phyloP scores from a whole-genome alignment of 768 basidiomycete species.

The Russula dissimulans region DNA sequence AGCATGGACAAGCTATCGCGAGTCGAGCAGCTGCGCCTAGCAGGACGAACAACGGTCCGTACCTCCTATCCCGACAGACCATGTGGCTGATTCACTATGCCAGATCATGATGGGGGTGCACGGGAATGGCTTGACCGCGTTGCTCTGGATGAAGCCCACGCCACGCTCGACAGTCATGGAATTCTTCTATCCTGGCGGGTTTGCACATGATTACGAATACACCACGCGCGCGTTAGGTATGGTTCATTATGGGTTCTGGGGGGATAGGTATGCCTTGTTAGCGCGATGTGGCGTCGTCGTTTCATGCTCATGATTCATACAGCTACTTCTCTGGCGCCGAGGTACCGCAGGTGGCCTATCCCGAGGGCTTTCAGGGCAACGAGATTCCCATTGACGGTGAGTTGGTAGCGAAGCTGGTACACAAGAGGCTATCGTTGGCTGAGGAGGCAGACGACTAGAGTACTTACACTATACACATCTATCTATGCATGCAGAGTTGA shows the following conservation, averaged over 20 bases:
- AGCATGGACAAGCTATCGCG: constrained; percentile 74
- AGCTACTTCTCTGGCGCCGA: constrained; percentile 71
- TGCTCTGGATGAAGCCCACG: constrained; percentile 88
- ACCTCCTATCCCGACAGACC: background rate
- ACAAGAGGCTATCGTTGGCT: constrained; percentile 46
- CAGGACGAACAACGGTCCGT: constrained; percentile 78
- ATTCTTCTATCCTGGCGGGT: constrained; percentile 79
- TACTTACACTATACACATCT: background rate
- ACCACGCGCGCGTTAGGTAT: constrained; percentile 78
- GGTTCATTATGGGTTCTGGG: constrained; percentile 81
- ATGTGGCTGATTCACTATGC: background rate
- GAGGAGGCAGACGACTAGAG: constrained; percentile 53
- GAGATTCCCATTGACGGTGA: constrained; percentile 74
- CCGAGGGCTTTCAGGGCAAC: constrained; percentile 84
- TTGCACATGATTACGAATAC: constrained; percentile 80
- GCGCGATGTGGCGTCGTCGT: background rate
- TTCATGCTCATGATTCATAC: background rate
- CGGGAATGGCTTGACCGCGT: constrained; percentile 81
- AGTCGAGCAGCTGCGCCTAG: constrained; percentile 69
- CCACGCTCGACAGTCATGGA: constrained; percentile 83
- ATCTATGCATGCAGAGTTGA: background rate
- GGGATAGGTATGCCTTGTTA: constrained; percentile 39
- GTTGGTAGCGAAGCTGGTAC: constrained; percentile 51
- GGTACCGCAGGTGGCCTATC: constrained; percentile 59
- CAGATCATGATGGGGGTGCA: constrained; percentile 95